Evolutionary conservation across 176 grass and related monocot genomes (phyloP).

Genomic region (Secale cereale): DNA sequence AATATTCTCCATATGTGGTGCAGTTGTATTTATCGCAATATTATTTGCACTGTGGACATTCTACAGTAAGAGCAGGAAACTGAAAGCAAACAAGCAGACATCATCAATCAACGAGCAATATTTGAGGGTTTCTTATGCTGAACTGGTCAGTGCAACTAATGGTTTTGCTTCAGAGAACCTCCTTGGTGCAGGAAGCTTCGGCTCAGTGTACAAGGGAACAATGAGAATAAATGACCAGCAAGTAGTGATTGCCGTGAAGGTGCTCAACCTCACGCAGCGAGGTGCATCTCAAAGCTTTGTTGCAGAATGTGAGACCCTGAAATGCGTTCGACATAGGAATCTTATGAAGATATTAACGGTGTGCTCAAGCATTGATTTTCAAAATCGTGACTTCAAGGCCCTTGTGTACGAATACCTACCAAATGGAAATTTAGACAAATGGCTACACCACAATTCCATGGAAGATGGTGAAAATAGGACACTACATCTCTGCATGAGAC

Average conservation of each 20-base stretch:
- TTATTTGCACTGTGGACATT: background rate
- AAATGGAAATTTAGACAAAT: slow-evolving; percentile 12
- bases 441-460: background rate
- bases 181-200: background rate
- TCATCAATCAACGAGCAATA: background rate
- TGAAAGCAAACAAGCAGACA: background rate
- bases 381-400: background rate
- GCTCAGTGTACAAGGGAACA: too few relatives aligned
- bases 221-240: background rate
- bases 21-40: background rate
- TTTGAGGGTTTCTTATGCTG: background rate
- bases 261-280: background rate
- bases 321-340: background rate
- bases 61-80: background rate
- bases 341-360: background rate
- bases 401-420: background rate
- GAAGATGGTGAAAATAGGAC: background rate
- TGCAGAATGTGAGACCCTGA: background rate
- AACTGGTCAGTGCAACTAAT: background rate
- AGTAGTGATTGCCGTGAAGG: background rate
- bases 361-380: background rate
- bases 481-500: background rate
- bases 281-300: background rate
- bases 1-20: background rate
- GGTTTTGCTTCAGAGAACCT: background rate